Conservation (phyloP, 768 basidiomycete species). For the Kwoniella dejecticola region DNA sequence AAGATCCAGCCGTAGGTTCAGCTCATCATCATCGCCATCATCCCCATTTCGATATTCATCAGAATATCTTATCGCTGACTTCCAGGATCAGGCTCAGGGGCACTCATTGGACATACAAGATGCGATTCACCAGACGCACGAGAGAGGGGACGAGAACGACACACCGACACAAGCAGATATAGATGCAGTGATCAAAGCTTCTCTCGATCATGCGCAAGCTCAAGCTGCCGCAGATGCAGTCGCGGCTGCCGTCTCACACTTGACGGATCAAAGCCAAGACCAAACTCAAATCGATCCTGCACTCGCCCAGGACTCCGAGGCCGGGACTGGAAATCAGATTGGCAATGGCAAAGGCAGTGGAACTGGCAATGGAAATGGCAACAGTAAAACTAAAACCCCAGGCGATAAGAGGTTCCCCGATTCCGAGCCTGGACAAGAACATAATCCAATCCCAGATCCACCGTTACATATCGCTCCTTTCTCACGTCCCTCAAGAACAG, state of each 20-base stretch:
- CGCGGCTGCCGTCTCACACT: background rate
- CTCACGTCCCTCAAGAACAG: conserved; percentile 23
- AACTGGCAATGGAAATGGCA: too few relatives aligned
- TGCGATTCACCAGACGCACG: background rate
- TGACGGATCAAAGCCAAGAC: background rate
- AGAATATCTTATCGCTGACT: too few relatives aligned
- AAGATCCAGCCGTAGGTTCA: background rate
- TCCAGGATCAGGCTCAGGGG: too few relatives aligned
- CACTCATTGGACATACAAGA: background rate
- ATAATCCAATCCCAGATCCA: conserved; percentile 22
- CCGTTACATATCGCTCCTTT: conserved; percentile 31
- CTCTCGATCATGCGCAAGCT: conserved; percentile 20
- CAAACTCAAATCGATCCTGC: background rate
- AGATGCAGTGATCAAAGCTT: conserved; percentile 24
- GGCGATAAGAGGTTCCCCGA: background rate
- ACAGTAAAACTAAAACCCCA: background rate
- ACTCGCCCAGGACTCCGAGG: too few relatives aligned
- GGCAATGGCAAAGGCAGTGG: too few relatives aligned
- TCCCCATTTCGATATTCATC: too few relatives aligned
- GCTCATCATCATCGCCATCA: background rate
- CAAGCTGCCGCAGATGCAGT: conserved; percentile 6
- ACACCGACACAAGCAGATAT: conserved; percentile 22
- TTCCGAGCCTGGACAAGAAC: conserved; percentile 6
- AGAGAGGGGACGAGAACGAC: background rate
- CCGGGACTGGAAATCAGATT: too few relatives aligned